These are phyloP conservation scores for Hygrophila difformis DNA, from an alignment of 257 asterid genomes.

Conservation along the genomic window DNA sequence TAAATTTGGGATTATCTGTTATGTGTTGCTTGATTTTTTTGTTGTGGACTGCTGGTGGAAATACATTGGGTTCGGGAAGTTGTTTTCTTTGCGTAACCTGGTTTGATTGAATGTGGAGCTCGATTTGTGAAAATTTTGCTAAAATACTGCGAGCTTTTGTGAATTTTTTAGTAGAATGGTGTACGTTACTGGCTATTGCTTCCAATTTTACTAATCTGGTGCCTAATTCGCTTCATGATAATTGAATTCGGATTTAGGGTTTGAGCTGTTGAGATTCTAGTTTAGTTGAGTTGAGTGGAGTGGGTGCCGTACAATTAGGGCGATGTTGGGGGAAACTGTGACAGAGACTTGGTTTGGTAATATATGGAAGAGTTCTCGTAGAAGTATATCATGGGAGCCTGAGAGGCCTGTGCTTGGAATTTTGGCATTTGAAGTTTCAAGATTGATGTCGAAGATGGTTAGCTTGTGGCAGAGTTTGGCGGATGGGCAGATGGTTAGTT, in stretches of 20 bases:
- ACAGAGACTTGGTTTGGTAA: conserved; percentile 51
- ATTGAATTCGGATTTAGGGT: too few relatives aligned
- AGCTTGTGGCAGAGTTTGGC: conserved; percentile 58
- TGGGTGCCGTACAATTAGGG: conserved; percentile 15
- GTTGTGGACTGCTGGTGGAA: too few relatives aligned
- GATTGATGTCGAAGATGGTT: conserved; percentile 70
- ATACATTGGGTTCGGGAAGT: too few relatives aligned
- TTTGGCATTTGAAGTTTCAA: conserved; percentile 65
- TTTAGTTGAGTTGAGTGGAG: conserved; percentile 16
- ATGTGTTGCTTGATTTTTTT: too few relatives aligned
- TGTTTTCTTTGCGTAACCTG: too few relatives aligned
- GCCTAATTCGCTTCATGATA: too few relatives aligned
- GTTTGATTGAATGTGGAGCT: too few relatives aligned
- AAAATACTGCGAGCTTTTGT: neutral
- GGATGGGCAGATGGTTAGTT: conserved; percentile 41
- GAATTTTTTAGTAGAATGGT: conserved; percentile 11
- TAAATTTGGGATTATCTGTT: too few relatives aligned
- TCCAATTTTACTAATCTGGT: too few relatives aligned
- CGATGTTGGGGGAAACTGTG: conserved; percentile 54
- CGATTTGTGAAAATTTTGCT: neutral
- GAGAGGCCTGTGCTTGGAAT: conserved; percentile 49
- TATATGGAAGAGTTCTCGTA: conserved; percentile 64
- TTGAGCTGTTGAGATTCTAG: conserved; percentile 22
- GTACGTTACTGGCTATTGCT: too few relatives aligned
- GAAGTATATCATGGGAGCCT: conserved; percentile 37